Evolutionary conservation across 129 eudicot genomes (phyloP).

Genomic region (Centaurea solstitialis): DNA sequence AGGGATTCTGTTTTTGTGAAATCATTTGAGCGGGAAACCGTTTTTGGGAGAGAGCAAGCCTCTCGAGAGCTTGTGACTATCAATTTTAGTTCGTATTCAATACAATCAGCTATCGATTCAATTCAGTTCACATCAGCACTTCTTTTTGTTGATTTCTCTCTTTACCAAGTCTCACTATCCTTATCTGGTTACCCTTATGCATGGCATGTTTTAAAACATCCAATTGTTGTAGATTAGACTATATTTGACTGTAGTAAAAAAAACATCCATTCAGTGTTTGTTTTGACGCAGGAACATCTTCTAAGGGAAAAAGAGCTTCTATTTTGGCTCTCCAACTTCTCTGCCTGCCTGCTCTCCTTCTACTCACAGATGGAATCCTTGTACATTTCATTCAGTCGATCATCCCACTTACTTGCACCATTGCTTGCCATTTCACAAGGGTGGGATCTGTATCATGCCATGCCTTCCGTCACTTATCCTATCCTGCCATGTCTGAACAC

Average conservation of each 20-base stretch:
- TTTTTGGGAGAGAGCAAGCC: too few species aligned
- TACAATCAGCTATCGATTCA: too few species aligned
- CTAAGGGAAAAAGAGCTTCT: conserved; percentile 75
- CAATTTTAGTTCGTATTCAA: too few species aligned
- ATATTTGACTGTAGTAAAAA: not conserved
- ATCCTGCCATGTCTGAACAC: conserved; percentile 65
- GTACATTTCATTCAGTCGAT: conserved; percentile 58
- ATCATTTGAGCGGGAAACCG: too few species aligned
- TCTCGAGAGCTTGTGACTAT: too few species aligned
- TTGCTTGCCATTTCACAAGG: conserved; percentile 64
- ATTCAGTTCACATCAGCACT: too few species aligned
- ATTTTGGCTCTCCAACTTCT: conserved; percentile 59
- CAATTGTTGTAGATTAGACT: not conserved
- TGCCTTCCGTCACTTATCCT: too few species aligned
- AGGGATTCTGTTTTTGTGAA: too few species aligned
- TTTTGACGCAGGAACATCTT: conserved; percentile 95
- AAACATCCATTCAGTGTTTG: conserved; percentile 32
- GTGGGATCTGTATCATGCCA: conserved; percentile 64
- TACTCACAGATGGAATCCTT: conserved; percentile 61
- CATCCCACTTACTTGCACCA: conserved; percentile 47
- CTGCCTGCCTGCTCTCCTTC: conserved; percentile 59
- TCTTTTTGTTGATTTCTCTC: too few species aligned
- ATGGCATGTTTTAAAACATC: not conserved
- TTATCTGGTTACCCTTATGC: not conserved
- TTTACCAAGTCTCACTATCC: not conserved